phyloP scores from a whole-genome alignment of 768 basidiomycete species.

The Arthromyces matolae region DNA sequence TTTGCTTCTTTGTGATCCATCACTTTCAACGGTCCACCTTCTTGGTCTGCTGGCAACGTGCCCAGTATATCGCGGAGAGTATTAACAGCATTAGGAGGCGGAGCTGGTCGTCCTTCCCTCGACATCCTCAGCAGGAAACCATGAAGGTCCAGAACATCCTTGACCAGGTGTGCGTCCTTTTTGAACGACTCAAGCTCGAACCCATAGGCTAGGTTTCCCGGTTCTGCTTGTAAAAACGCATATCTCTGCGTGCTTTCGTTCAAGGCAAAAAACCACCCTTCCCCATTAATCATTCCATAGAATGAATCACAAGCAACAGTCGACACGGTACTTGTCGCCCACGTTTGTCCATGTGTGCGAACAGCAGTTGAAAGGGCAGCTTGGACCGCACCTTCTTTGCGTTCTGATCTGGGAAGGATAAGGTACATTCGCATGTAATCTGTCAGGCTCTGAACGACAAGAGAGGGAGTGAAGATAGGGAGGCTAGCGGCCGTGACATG shows the following conservation, averaged over 20 bases:
- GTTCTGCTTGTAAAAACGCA: too few relatives aligned
- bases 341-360: not conserved
- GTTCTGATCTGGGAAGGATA: not conserved
- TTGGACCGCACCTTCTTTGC: not conserved
- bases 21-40: too few relatives aligned
- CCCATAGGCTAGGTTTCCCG: too few relatives aligned
- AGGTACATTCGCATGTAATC: not conserved
- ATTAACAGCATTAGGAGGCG: too few relatives aligned
- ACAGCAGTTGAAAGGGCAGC: not conserved
- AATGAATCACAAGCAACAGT: not conserved
- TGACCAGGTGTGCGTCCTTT: too few relatives aligned
- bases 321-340: not conserved
- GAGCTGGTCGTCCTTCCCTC: too few relatives aligned
- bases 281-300: not conserved
- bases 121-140: too few relatives aligned
- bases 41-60: too few relatives aligned
- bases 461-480: conserved; percentile 24
- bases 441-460: conserved; percentile 21
- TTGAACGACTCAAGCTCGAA: too few relatives aligned
- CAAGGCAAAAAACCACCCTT: not conserved
- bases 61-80: too few relatives aligned
- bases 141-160: too few relatives aligned
- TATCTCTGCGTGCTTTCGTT: not conserved
- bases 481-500: conserved; percentile 11
- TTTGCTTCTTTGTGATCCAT: too few relatives aligned